These are phyloP conservation scores for Phanerochaete carnosa DNA, from an alignment of 768 basidiomycete species.

Conservation along the genomic window DNA sequence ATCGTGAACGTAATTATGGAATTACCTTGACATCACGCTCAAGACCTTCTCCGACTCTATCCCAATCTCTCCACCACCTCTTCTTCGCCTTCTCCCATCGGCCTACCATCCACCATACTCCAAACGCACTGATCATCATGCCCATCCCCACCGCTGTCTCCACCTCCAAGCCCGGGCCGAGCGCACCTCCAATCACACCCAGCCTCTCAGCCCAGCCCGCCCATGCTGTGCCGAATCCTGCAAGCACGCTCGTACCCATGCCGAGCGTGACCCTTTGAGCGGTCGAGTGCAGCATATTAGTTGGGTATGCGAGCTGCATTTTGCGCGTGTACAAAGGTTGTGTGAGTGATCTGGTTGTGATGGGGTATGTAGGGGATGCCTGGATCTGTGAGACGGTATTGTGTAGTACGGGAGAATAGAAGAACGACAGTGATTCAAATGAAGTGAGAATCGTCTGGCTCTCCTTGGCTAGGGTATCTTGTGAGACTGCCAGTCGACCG, in stretches of 20 bases:
- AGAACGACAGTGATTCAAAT: slow-evolving; percentile 33
- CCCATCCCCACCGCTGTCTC: slow-evolving; percentile 61
- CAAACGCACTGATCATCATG: slow-evolving; percentile 43
- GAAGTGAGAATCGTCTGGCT: slow-evolving; percentile 38
- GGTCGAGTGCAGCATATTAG: slow-evolving; percentile 55
- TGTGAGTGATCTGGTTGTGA: slow-evolving; percentile 46
- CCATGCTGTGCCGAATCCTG: slow-evolving; percentile 57
- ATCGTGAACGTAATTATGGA: slow-evolving; percentile 5
- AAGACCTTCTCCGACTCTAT: slow-evolving; percentile 57
- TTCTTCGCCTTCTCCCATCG: slow-evolving; percentile 67
- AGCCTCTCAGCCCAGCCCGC: slow-evolving; percentile 61
- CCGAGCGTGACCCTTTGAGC: slow-evolving; percentile 57
- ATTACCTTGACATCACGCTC: slow-evolving; percentile 62
- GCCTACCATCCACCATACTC: slow-evolving; percentile 60
- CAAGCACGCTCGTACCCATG: slow-evolving; percentile 44
- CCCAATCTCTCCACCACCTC: slow-evolving; percentile 68
- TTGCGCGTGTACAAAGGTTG: slow-evolving; percentile 50
- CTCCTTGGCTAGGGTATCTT: slow-evolving; percentile 38
- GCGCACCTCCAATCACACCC: slow-evolving; percentile 24
- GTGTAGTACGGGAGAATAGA: slow-evolving; percentile 52
- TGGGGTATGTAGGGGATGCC: slow-evolving; percentile 40
- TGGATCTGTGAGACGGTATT: slow-evolving; percentile 56
- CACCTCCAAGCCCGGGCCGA: slow-evolving; percentile 45
- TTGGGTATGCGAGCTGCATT: slow-evolving; percentile 55
- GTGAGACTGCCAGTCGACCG: slow-evolving; percentile 51